phyloP scores from a whole-genome alignment of 2,329 filamentous ascomycete species.

The Aspergillus candidus region DNA sequence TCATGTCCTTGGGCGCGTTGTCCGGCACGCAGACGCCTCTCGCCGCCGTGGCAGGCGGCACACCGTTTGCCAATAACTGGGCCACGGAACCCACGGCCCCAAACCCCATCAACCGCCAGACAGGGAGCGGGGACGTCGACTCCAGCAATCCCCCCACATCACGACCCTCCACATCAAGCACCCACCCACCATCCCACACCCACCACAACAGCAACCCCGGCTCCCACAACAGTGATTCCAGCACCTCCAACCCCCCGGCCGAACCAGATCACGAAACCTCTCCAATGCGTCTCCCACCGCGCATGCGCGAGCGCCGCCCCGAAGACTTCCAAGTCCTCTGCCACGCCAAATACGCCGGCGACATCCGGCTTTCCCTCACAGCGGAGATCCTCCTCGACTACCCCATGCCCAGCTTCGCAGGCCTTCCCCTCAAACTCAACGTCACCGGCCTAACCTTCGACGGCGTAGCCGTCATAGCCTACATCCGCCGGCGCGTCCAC shows the following conservation, averaged over 20 bases:
- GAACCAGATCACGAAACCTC: constrained; percentile 6
- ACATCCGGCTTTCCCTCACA: constrained; percentile 80
- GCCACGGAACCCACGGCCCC: constrained; percentile 9
- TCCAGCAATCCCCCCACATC: constrained; percentile 32
- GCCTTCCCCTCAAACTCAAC: constrained; percentile 87
- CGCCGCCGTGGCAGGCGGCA: constrained; percentile 41
- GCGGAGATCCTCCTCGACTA: constrained; percentile 96
- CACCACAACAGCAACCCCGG: constrained; percentile 21
- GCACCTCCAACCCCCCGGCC: constrained; percentile 16
- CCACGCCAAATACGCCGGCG: constrained; percentile 80
- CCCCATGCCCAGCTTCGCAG: constrained; percentile 96
- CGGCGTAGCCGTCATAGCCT: constrained; percentile 83
- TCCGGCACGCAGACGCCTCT: constrained; percentile 46
- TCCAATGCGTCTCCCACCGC: constrained; percentile 39
- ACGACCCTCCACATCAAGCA: constrained; percentile 40
- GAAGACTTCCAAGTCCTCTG: constrained; percentile 93
- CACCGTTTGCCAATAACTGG: constrained; percentile 34
- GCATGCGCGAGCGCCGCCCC: constrained; percentile 64
- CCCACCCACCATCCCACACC: constrained; percentile 25
- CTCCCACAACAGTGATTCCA: constrained; percentile 16
- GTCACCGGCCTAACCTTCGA: constrained; percentile 95
- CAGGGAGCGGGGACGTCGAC: constrained; percentile 22
- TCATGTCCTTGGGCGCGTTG: constrained; percentile 43
- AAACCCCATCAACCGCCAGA: constrained; percentile 10
- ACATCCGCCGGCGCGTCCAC: constrained; percentile 81